Evolutionary conservation across 495 filamentous ascomycete species (phyloP).

Genomic region (Tuber indicum): DNA sequence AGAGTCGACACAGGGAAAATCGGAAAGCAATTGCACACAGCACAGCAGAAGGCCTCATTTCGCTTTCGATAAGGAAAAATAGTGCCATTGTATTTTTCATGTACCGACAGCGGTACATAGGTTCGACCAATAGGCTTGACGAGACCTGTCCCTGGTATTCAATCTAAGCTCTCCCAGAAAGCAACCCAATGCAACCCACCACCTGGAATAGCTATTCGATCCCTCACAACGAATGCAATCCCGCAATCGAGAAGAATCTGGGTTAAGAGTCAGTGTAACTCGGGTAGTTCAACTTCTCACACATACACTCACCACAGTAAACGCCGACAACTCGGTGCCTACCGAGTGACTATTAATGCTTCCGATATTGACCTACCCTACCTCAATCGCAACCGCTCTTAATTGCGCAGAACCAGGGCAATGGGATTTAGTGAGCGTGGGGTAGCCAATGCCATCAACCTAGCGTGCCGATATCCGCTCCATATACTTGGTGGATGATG

Average conservation of each 20-base stretch:
- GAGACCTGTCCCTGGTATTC: neutral
- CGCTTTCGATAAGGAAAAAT: neutral
- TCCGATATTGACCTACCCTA: neutral
- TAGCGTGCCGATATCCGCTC: neutral
- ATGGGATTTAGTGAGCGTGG: neutral
- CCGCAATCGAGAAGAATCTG: neutral
- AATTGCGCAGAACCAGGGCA: neutral
- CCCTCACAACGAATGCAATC: neutral
- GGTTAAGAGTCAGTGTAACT: neutral
- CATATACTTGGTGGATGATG: neutral
- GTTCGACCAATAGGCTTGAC: neutral
- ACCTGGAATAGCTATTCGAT: neutral
- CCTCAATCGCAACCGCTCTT: neutral
- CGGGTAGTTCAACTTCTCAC: neutral
- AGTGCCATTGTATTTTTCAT: neutral
- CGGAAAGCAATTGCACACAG: neutral
- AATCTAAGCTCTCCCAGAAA: slow-evolving; percentile 1
- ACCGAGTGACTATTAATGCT: neutral
- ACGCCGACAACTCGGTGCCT: neutral
- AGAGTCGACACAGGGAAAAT: neutral
- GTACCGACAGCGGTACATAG: neutral
- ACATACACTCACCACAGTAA: neutral
- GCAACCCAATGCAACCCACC: neutral
- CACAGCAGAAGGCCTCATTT: neutral
- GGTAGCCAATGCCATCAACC: neutral